Evolutionary conservation across 148 eudicot genomes (phyloP).

Genomic region (Fagopyrum esculentum): DNA sequence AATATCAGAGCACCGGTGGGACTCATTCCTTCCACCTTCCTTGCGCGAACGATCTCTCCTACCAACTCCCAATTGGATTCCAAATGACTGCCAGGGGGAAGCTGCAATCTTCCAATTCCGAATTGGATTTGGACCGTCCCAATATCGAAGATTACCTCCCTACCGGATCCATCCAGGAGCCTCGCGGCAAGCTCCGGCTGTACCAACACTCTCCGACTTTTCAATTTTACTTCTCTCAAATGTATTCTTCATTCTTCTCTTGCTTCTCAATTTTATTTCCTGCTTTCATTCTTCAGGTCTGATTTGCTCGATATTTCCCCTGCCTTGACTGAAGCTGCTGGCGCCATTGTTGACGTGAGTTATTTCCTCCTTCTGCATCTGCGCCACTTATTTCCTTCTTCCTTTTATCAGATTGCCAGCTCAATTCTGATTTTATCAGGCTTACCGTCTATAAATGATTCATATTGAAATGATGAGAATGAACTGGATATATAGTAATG

Average conservation of each 20-base stretch:
- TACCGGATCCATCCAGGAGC: constrained; percentile 53
- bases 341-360: constrained; percentile 92
- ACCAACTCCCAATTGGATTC: neutral
- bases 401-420: neutral
- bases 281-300: constrained; percentile 30
- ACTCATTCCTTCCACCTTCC: no score
- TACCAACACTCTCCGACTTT: constrained; percentile 19
- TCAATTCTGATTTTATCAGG: neutral
- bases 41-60: no score
- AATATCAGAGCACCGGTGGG: no score
- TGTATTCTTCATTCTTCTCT: neutral
- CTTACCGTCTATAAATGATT: neutral
- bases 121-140: constrained; percentile 84
- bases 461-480: neutral
- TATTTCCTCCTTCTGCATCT: neutral
- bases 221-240: neutral
- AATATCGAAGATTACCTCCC: constrained; percentile 90
- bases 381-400: neutral
- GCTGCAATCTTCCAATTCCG: constrained; percentile 36
- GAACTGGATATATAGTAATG: no score
- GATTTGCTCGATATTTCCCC: constrained; percentile 95
- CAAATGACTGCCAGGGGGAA: constrained; percentile 24
- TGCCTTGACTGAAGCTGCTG: constrained; percentile 82
- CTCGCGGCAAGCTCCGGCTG: constrained; percentile 71
- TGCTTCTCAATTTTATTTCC: constrained; percentile 4